phyloP scores from a whole-genome alignment of 2,329 filamentous ascomycete genomes.

The Fusarium torreyae region DNA sequence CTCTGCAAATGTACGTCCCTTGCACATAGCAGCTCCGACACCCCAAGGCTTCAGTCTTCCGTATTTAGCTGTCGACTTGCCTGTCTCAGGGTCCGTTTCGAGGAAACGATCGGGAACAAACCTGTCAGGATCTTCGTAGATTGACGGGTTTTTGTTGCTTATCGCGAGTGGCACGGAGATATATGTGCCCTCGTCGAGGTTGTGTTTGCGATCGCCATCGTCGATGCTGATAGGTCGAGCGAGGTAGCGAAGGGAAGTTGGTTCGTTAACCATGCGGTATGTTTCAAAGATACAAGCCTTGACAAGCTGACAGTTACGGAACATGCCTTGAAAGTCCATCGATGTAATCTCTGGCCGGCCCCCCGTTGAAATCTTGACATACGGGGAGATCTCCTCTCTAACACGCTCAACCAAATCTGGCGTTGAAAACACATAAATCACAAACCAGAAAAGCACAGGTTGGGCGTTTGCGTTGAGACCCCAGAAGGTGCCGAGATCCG shows the following conservation, averaged over 20 bases:
- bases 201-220: constrained; percentile 29
- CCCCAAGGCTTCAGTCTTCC: constrained; percentile 46
- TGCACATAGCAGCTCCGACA: constrained; percentile 42
- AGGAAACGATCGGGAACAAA: constrained; percentile 46
- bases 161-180: constrained; percentile 37
- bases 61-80: constrained; percentile 33
- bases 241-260: constrained; percentile 40
- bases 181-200: constrained; percentile 40
- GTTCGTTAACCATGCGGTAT: constrained; percentile 38
- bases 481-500: constrained; percentile 38
- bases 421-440: constrained; percentile 39
- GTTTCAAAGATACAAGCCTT: constrained; percentile 47
- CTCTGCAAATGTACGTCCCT: constrained; percentile 47
- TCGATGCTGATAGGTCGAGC: constrained; percentile 25
- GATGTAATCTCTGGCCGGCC: constrained; percentile 19
- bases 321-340: constrained; percentile 29
- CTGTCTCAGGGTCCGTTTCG: constrained; percentile 18
- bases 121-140: constrained; percentile 36
- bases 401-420: constrained; percentile 20
- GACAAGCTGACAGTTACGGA: constrained; percentile 37
- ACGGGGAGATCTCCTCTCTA: constrained; percentile 33
- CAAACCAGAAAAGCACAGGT: constrained; percentile 43
- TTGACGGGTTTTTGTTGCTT: constrained; percentile 28
- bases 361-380: constrained; percentile 8
- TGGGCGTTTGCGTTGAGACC: constrained; percentile 44